Conservation (phyloP, 176 grass and related monocot species). For the Otatea glauca region DNA sequence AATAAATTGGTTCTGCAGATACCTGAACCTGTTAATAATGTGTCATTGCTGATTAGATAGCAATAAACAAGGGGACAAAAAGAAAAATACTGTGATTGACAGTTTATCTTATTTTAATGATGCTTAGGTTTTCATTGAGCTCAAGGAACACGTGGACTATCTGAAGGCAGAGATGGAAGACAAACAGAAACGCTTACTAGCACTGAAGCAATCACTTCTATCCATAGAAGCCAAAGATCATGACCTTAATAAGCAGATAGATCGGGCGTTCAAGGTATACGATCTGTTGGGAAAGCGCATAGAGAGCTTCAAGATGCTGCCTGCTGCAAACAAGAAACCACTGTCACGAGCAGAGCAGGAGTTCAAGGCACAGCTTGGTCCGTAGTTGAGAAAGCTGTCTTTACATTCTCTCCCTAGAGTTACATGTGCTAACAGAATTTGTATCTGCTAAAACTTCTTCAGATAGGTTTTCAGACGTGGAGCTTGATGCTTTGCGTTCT, state of each 20-base stretch:
- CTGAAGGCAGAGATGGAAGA: slow-evolving; percentile 73
- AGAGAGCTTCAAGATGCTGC: slow-evolving; percentile 81
- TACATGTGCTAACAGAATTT: slow-evolving; percentile 23
- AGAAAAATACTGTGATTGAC: background rate
- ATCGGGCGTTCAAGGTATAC: slow-evolving; percentile 63
- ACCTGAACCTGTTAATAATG: background rate
- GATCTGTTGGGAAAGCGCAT: slow-evolving; percentile 75
- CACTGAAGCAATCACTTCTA: slow-evolving; percentile 69
- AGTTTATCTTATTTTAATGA: slow-evolving; percentile 24
- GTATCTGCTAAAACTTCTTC: slow-evolving; percentile 34
- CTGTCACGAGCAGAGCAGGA: slow-evolving; percentile 87
- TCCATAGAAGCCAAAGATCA: slow-evolving; percentile 72
- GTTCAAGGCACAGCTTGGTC: slow-evolving; percentile 88
- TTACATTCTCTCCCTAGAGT: background rate
- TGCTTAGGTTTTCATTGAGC: slow-evolving; percentile 87
- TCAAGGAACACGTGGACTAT: slow-evolving; percentile 75
- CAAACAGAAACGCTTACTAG: slow-evolving; percentile 70
- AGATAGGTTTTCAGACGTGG: slow-evolving; percentile 81
- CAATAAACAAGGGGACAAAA: slow-evolving; percentile 7
- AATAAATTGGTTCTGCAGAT: background rate
- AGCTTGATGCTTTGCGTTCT: slow-evolving; percentile 78
- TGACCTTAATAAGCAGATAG: slow-evolving; percentile 59
- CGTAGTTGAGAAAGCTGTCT: slow-evolving; percentile 8
- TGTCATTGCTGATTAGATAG: background rate
- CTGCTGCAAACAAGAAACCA: slow-evolving; percentile 86